A percentile compares a stretch with the other conserved stretches of the same genome.
Conservation (phyloP, 352 stramenopile genomes). For the Globisporangium polare region DNA sequence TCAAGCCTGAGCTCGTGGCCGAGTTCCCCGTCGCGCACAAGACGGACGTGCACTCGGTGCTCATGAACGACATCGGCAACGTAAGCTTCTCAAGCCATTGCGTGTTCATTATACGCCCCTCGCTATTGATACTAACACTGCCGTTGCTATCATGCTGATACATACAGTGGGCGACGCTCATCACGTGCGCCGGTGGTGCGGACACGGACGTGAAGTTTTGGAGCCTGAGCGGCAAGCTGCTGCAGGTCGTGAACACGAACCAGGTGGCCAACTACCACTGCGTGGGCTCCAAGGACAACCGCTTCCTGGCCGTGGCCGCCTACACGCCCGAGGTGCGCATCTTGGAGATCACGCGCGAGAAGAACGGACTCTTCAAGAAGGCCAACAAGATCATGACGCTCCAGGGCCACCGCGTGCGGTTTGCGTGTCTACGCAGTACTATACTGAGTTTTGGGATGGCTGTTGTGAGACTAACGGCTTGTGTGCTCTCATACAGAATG, state of each 20-base stretch:
- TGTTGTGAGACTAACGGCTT: background rate
- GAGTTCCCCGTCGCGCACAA: constrained; percentile 68
- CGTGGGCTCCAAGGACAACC: constrained; percentile 77
- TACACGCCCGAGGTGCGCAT: constrained; percentile 86
- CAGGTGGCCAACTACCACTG: constrained; percentile 81
- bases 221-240: constrained; percentile 53
- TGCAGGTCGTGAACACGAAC: constrained; percentile 78
- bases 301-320: constrained; percentile 71
- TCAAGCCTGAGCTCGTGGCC: constrained; percentile 62
- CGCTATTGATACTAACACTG: no score
- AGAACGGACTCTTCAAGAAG: constrained; percentile 75
- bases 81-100: constrained; percentile 18
- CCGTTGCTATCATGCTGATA: background rate
- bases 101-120: no score
- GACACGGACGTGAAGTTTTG: constrained; percentile 87
- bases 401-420: constrained; percentile 63
- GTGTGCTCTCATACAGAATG: constrained; percentile 32
- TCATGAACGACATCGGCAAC: constrained; percentile 81
- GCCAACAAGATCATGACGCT: constrained; percentile 83
- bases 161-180: constrained; percentile 62
- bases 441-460: background rate
- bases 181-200: constrained; percentile 60
- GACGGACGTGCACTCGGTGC: constrained; percentile 71
- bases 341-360: constrained; percentile 75
- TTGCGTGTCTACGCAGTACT: background rate